These are phyloP conservation scores for Gossypium herbaceum DNA, from an alignment of 345 rosid genomes.

Conservation along the genomic window DNA sequence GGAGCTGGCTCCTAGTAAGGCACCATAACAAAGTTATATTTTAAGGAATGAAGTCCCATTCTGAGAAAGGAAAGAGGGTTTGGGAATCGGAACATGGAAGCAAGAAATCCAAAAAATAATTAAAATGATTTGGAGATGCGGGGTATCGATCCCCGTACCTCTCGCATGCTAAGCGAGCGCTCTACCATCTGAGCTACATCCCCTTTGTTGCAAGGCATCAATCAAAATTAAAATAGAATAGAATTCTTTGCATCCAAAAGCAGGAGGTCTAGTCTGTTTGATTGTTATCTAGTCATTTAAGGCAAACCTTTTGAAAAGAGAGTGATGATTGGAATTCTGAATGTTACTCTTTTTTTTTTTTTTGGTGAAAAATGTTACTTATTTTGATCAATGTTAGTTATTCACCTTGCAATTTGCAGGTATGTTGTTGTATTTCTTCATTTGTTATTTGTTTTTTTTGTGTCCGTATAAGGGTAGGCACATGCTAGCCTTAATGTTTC, in stretches of 20 bases:
- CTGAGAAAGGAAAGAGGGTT: no score
- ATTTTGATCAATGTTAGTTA: background rate
- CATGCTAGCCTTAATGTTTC: background rate
- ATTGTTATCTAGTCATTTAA: no score
- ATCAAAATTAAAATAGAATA: no score
- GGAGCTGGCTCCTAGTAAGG: no score
- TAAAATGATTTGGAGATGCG: slow-evolving; percentile 52
- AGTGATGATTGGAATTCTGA: background rate
- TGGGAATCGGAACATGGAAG: no score
- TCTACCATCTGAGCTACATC: slow-evolving; percentile 39
- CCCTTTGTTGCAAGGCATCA: background rate
- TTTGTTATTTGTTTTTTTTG: background rate
- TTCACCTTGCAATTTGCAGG: background rate
- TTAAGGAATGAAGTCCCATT: no score
- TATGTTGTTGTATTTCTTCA: background rate
- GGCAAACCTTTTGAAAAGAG: no score
- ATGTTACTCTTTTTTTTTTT: background rate
- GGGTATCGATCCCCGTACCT: slow-evolving; percentile 90
- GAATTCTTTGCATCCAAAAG: no score
- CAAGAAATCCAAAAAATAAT: no score
- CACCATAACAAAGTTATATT: no score
- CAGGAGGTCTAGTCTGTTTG: no score
- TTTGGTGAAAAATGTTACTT: background rate
- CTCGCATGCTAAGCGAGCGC: slow-evolving; percentile 77
- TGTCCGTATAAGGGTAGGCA: background rate